Base-by-base conservation (phyloP, 768 basidiomycete species). In the Pholiota microspora region DNA sequence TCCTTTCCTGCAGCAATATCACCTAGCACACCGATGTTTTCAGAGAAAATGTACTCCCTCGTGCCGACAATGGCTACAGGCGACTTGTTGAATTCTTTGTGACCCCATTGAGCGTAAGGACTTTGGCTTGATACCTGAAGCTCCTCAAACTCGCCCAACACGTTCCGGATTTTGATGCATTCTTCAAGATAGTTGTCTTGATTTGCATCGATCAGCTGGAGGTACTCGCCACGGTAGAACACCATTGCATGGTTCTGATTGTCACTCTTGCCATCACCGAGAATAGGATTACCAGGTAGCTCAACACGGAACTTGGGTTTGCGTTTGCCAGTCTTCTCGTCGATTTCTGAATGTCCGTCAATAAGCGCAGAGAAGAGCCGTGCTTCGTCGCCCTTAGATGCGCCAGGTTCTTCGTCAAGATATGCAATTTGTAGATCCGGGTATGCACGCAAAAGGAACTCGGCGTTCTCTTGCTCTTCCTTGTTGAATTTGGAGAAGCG, bases 141-240 rank as follows among this genome's bases (percentile, higher is more conserved):
- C 67, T 98, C 92, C 68, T 99, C 97, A 61, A 99, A 99, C 72
- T 98, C 97, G 61, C 92, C 96, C 45, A 99, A 81, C 48, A 99
- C 85, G 68, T 95, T 99, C 31, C 97, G 86, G 63, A 99, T 99
- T 81, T 99, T 99, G 68, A 99, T 73, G 71, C 97, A 99, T 68
- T 99, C 97, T 69, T 99, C 97, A 64, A 99, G 77, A 66, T 99
- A 99, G 75, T 98, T 99, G 77, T 99, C 97, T 75, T 99, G 97
- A 69, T 99, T 99, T 62, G 97, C 97, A 62, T 99, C 97, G 73
- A 99, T 98, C 62, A 99, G 89, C 73, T 99, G 97, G 47, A 99
- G 79, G 69, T 97, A 98, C 73, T 99, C 97, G 59, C 97, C 97
- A 44, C 97, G 93, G 72, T 98, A 97, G 79, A 99, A 99, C 65